Percentiles rank a stretch among this genome's conserved stretches.
phyloP scores from a whole-genome alignment of 1,284 basidiomycete genomes.

The Trametes versicolor region DNA sequence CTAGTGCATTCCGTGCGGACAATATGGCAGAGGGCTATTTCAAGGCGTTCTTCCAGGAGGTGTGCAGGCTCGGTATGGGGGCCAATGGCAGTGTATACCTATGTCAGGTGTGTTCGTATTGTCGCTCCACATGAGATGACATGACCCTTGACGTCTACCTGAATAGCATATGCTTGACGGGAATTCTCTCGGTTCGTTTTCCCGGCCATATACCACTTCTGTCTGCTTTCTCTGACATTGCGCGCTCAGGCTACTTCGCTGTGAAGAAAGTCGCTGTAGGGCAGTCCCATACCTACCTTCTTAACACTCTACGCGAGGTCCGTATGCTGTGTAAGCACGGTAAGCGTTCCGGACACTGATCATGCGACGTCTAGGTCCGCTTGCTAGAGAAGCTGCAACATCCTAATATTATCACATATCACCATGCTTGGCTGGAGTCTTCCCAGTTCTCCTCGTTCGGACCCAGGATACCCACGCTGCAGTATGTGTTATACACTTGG shows the following conservation, averaged over 20 bases:
- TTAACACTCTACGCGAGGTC: constrained; percentile 85
- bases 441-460: constrained; percentile 88
- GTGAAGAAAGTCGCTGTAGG: constrained; percentile 97
- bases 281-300: constrained; percentile 84
- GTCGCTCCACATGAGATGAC: no score
- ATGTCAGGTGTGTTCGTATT: constrained; percentile 68
- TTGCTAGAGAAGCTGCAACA: constrained; percentile 89
- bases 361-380: constrained; percentile 61
- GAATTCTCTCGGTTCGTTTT: constrained; percentile 69
- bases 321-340: constrained; percentile 25
- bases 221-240: constrained; percentile 17
- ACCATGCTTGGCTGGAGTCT: constrained; percentile 94
- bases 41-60: constrained; percentile 89
- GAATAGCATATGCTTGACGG: constrained; percentile 82
- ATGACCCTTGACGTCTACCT: not conserved
- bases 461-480: constrained; percentile 83
- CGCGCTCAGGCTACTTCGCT: constrained; percentile 78
- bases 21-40: constrained; percentile 87
- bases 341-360: not conserved
- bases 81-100: constrained; percentile 91
- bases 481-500: constrained; percentile 53
- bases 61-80: constrained; percentile 88
- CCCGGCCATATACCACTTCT: not conserved
- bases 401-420: constrained; percentile 93
- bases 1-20: constrained; percentile 61